Evolutionary conservation across 2,329 filamentous ascomycete species (phyloP), one percentile per base, ranked within the genome.

Genomic region (Botrytis medusae): DNA sequence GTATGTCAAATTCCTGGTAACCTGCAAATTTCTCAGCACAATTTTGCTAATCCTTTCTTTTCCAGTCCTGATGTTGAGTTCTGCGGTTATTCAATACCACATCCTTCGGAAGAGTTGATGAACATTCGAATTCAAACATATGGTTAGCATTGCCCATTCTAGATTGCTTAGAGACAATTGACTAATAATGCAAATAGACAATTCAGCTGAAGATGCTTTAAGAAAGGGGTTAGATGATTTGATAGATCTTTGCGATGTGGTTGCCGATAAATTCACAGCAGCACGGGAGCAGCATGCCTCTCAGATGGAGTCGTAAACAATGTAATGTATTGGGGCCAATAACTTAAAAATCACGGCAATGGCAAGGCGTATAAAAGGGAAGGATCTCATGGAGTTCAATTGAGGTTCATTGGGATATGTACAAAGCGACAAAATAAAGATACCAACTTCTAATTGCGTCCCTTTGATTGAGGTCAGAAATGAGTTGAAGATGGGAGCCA

Each of bases 101-200:
- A 99, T 84, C 96, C 96, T 69, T 97, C 95, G 57, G 96, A 99
- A 83, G 86, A 91, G 59, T 96, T 97, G 84, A 97, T 99, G 95
- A 97, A 98, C 81, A 86, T 99, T 75, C 90, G 96, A 79, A 98
- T 99, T 76, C 96, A 99, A 84, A 99, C 95, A 77, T 98, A 96
- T 80, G 93, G 95, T 97, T 85, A 81, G 90, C 83, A 29, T 48
- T 20, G 37, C 10, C 16, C 40, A 25, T 51, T 57, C 22, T 29
- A 63, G 42, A 54, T 60, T 44, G 18, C 48, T 12, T 32, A n/a
- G 48, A 8, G 10, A 18, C 48, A 48, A 46, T 44, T 63, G 44
- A 25, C 77, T 79, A 70, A 80, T 69, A 22, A 20, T 46, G 22
- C 25, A 64, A 57, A n/a, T 76, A 97, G 94, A 94, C 78, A 90